Evolutionary conservation across 129 eudicot species (phyloP), one percentile per base, ranked within the genome.

Genomic region (Dittrichia graveolens): DNA sequence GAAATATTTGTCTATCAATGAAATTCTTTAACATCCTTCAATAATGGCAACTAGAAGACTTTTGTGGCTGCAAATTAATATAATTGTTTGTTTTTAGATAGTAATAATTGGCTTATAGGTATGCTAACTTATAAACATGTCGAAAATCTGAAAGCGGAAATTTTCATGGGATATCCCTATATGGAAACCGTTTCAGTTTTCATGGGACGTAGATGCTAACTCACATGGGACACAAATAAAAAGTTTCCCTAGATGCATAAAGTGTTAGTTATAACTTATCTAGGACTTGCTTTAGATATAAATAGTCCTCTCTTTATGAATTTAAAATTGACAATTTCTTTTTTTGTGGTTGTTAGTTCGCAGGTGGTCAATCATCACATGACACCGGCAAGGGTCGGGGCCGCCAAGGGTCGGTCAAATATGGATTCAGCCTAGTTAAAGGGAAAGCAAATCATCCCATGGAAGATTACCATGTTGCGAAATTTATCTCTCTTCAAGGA

Each of bases 361-460:
- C 87, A 56, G 90, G 88, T 31, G 85, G 96, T 11, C 83, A 82
- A 34, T 66, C 91, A 10, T 75, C 63, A 45, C 65, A 78, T 53
- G 85, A 82, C 79, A 64, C 91, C 31, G 98, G 96, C 42, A 92
- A 92, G 78, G 95, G 96, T 69, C 80, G 90, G 80, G 89, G 95
- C 79, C 73, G 38, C 52, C 88, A 79, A 13, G 86, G 95, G 45
- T 69, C 83, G 41, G 77, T 82, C 37, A 92, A 85, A 68, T 87
- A 73, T 76, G 97, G 97, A 69, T 91, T 79, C 79, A 83, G 81
- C 71, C 75, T 91, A 11, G 85, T 86, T 54, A 91, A 91, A 73
- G 97, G 97, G 53, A 91, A 91, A 70, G 95, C 97, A 47, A 88
- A 76, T 84, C 97, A 91, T 80, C 95, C 97, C 3, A 91, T 91